Conservation (phyloP, 768 basidiomycete species). For the Holtermannia corniformis region DNA sequence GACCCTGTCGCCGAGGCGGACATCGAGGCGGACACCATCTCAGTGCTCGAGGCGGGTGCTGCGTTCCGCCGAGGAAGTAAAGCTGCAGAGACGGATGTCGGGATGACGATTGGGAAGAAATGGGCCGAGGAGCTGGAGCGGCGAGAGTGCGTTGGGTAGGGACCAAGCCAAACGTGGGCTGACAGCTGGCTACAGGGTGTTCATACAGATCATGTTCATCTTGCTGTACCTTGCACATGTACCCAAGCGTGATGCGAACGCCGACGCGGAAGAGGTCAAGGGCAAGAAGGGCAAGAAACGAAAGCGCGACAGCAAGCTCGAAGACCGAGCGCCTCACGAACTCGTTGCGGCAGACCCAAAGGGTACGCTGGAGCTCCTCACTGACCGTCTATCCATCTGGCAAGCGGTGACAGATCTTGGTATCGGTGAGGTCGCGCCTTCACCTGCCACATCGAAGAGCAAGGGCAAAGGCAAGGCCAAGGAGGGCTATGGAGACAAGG, state of each 20-base stretch:
- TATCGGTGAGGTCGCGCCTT: slow-evolving; percentile 2
- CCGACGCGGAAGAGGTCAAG: background rate
- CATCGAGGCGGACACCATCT: background rate
- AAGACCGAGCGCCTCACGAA: background rate
- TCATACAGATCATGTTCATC: slow-evolving; percentile 29
- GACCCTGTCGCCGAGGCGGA: background rate
- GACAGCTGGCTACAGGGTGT: slow-evolving; percentile 9
- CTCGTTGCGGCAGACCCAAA: slow-evolving; percentile 18
- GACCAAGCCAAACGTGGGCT: background rate
- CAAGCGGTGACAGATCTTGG: slow-evolving; percentile 28
- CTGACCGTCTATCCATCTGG: slow-evolving; percentile 35
- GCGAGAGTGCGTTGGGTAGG: slow-evolving; percentile 25
- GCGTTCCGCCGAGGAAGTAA: slow-evolving; percentile 14
- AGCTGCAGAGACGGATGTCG: slow-evolving; percentile 10
- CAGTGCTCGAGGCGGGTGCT: slow-evolving; percentile 4
- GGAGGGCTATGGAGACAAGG: slow-evolving; percentile 8
- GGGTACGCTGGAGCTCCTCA: slow-evolving; percentile 24
- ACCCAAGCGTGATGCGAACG: background rate
- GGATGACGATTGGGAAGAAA: slow-evolving; percentile 10
- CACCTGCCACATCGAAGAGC: background rate
- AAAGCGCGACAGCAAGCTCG: slow-evolving; percentile 10
- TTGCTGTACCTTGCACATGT: slow-evolving; percentile 9
- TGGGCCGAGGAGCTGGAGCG: slow-evolving; percentile 29
- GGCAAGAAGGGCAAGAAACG: slow-evolving; percentile 11
- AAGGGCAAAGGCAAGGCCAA: slow-evolving; percentile 12